Evolutionary conservation across 2,329 filamentous ascomycete species (phyloP), one percentile per base, ranked within the genome.

Genomic region (Pestalotiopsis sp.): DNA sequence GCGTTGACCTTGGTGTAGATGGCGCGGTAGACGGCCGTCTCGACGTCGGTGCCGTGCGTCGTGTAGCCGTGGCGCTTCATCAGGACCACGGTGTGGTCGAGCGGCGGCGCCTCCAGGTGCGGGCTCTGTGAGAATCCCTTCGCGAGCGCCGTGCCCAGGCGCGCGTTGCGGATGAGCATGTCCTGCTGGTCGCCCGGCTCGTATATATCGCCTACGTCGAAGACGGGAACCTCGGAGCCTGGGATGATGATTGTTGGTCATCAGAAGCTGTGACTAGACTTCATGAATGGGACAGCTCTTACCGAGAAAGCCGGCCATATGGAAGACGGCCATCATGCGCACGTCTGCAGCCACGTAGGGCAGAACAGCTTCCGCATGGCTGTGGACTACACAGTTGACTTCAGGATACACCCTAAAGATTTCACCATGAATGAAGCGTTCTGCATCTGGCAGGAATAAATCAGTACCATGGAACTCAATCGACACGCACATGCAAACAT

Each of bases 51-150:
- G 13, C 68, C 70, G 52, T 60, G 67, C 2, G 65, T 68, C 4
- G 68, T 70, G 66, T 73, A 72, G 14, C 72, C 72, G 60, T 73
- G 73, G 49, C 65, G 67, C n/a, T 63, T 58, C 71, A 72, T 73
- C 7, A 73, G 66, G 38, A 66, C 65, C 4, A 72, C 69, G 0
- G 59, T 23, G 52, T 70, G 66, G 20, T 66, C 64, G 14, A 52
- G 17, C 38, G 36, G 6, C 11, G 36, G 38, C 56, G 64, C 2
- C 56, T 57, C 36, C 3, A 5, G 20, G 23, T 57, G 17, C 13
- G 31, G 31, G 7, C 6, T 23, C 11, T 6, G 59, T 12, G 62
- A 41, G 27, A 73, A 70, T 3, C 57, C 36, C 17, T 57, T 66
- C 14, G 72, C 71, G 4, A 73, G 71, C 9, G 68, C 69, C 12